Conservation (phyloP, 2,329 filamentous ascomycete genomes). For the Penicillium decumbens region DNA sequence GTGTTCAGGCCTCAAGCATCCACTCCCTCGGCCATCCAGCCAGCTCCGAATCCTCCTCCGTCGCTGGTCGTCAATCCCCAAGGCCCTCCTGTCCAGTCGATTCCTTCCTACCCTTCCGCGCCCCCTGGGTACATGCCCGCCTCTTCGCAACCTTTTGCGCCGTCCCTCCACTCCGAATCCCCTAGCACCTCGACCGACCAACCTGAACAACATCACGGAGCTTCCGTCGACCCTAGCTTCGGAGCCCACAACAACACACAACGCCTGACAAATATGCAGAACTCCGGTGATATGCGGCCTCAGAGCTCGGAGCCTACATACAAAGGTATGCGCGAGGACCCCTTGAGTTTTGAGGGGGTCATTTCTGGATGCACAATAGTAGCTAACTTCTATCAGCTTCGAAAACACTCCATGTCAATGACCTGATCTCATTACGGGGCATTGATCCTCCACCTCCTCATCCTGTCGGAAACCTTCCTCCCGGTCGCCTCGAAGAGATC, state of each 20-base stretch:
- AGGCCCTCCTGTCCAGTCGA: slow-evolving; percentile 28
- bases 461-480: slow-evolving; percentile 45
- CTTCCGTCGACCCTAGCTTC: slow-evolving; percentile 63
- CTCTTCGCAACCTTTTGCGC: slow-evolving; percentile 37
- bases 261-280: slow-evolving; percentile 34
- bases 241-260: slow-evolving; percentile 42
- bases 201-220: slow-evolving; percentile 51
- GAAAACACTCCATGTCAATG: slow-evolving; percentile 66
- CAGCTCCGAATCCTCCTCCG: slow-evolving; percentile 44
- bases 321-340: slow-evolving; percentile 15
- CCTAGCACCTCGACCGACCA: slow-evolving; percentile 41
- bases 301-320: slow-evolving; percentile 21
- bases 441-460: slow-evolving; percentile 55
- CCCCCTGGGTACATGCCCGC: slow-evolving; percentile 41
- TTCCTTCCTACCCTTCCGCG: slow-evolving; percentile 34
- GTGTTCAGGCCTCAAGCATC: slow-evolving; percentile 68
- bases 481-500: slow-evolving; percentile 58
- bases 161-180: slow-evolving; percentile 37
- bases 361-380: neutral
- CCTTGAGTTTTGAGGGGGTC: neutral
- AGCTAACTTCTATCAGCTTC: slow-evolving; percentile 49
- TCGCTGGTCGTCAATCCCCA: slow-evolving; percentile 41
- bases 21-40: slow-evolving; percentile 64
- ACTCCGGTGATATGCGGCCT: slow-evolving; percentile 25
- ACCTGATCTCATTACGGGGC: slow-evolving; percentile 63